Base-by-base conservation (phyloP, 2,329 filamentous ascomycete species). In the Colletotrichum sp. region DNA sequence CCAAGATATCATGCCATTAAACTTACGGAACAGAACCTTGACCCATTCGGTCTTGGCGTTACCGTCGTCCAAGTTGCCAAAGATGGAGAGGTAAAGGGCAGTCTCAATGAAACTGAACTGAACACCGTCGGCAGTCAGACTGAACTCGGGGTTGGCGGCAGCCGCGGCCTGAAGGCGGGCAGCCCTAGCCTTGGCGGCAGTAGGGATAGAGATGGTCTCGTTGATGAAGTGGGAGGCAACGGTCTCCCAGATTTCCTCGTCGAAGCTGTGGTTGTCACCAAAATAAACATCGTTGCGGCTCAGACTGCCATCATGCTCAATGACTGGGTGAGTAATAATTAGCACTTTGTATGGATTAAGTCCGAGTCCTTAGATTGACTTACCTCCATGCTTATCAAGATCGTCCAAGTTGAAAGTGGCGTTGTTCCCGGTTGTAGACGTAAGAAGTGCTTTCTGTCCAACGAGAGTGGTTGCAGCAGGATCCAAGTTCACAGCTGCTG, bases 251-350 rank as follows among this genome's bases (percentile, higher is more conserved):
- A 82, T 79, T 12, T 78, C 77, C 7, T 76, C 58, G 60, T 81
- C 71, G 71, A 84, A 84, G 36, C 79, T 79, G 67, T 81, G 78
- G 76, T 82, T 82, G 71, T 84, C 79, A 36, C 82, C 82, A 24
- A 80, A 80, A 70, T 77, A 76, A 48, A 79, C 30, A 70, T 84
- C 82, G 61, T 79, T 78, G 52, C 83, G 79, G 74, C 78, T 81
- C 2, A 84, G 76, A 43, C 80, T 82, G 52, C 82, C 82, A 69
- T 84, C 83, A 72, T 83, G 82, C 66, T 84, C 83, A 69, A 84
- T 82, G n/a, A 83, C 81, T 83, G 36, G 6, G 12, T 13, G 15
- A 63, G n/a, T 16, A 12, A 63, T 5, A 3, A 24, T 13, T 38
- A 18, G 21, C 5, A 16, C 43, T n/a, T n/a, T 24, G 10, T 18